These are phyloP conservation scores for Lentinula edodes DNA, from an alignment of 768 basidiomycete species.

Conservation along the genomic window DNA sequence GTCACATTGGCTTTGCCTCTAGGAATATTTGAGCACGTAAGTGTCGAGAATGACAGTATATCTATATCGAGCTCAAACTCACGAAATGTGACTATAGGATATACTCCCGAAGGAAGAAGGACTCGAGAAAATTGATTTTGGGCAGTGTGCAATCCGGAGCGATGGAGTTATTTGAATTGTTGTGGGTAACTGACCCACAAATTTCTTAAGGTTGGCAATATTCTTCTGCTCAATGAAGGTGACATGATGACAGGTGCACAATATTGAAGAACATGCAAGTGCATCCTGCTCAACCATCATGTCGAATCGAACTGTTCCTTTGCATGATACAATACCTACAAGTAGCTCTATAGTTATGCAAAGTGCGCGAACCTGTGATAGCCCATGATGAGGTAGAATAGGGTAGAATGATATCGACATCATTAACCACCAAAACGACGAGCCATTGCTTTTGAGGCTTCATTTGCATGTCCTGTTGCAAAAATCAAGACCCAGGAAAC, in stretches of 20 bases:
- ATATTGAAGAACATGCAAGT: too few species aligned
- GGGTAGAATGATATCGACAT: too few species aligned
- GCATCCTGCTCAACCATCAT: too few species aligned
- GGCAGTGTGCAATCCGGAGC: slow-evolving; percentile 62
- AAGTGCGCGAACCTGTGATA: too few species aligned
- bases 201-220: background rate
- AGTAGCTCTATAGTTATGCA: too few species aligned
- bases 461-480: too few species aligned
- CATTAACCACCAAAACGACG: too few species aligned
- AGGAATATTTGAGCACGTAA: slow-evolving; percentile 71
- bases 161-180: slow-evolving; percentile 37
- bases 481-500: too few species aligned
- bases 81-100: slow-evolving; percentile 33
- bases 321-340: too few species aligned
- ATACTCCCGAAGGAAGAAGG: slow-evolving; percentile 64
- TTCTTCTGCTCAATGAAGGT: background rate
- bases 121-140: slow-evolving; percentile 50
- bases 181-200: background rate
- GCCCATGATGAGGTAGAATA: too few species aligned
- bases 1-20: slow-evolving; percentile 69
- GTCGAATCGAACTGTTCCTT: too few species aligned
- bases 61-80: background rate
- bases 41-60: slow-evolving; percentile 13
- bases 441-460: too few species aligned
- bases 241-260: background rate